Evolutionary conservation across 495 filamentous ascomycete species (phyloP), one percentile per base, ranked within the genome.

Genomic region (Staphylotrichum tortipilum): DNA sequence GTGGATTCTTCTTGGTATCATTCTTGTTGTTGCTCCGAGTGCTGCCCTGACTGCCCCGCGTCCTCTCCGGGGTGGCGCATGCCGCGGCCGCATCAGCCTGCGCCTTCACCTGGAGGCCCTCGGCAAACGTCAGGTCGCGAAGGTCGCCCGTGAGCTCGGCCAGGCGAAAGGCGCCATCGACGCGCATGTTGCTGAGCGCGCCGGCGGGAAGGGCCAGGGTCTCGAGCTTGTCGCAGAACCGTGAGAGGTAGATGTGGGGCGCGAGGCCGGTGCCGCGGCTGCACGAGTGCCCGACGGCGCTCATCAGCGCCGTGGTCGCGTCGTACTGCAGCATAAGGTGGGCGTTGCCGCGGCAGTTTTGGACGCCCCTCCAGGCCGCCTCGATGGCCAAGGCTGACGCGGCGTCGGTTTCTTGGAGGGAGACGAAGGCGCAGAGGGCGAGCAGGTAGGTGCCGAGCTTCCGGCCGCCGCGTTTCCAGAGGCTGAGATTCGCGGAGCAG

Each of bases 131-230:
- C 12, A 71, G 62, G 53, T 76, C 69, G 9, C 61, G 58, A 30
- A 74, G 57, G 52, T 68, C 62, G 22, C 65, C 68, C 3, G 69
- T 72, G 35, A 60, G 55, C 34, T 72, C 66, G 0, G 71, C 72
- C 4, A 72, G 57, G 18, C 60, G 47, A 36, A 76, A 72, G 4
- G 70, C 69, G 0, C 53, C 57, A 21, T 68, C 63, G 1, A 58
- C 49, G 2, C 54, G 53, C 15, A 68, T 52, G 22, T 54, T 57
- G 29, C 17, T 38, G 8, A 59, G 23, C n/a, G 60, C 41, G 11
- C 46, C 43, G 18, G 18, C 31, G 1, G 61, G 55, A 5, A 63
- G 31, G 11, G 48, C 30, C 4, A 66, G 54, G 2, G 35, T n/a
- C 23, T 44, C 53, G 39, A 69, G 47, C 22, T 51, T 53, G 15